Percentiles rank a stretch among this genome's conserved stretches.
Evolutionary conservation across 2,329 filamentous ascomycete genomes (phyloP).

Genomic region (Aureobasidium leucospermi): DNA sequence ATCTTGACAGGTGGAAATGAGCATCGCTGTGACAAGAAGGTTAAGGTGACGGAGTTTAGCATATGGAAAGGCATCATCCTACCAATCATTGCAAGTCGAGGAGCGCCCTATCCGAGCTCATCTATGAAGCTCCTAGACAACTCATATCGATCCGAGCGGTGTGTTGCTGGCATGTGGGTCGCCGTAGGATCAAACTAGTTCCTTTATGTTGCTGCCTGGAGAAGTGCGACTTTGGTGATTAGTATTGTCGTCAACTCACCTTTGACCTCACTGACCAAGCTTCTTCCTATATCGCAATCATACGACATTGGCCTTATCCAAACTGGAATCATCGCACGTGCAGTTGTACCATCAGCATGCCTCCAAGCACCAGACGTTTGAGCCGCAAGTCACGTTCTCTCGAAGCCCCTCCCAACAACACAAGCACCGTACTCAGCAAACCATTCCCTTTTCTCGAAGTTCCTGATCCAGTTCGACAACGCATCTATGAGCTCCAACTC

Average conservation of each 20-base stretch:
- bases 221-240: too few relatives aligned
- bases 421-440: background rate
- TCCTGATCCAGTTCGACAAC: conserved; percentile 1
- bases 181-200: background rate
- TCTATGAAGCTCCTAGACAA: background rate
- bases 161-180: background rate
- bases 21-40: too few relatives aligned
- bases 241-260: too few relatives aligned
- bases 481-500: conserved; percentile 4
- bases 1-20: too few relatives aligned
- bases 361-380: background rate
- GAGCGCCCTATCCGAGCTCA: background rate
- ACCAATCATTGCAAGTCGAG: too few relatives aligned
- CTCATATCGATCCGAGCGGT: background rate
- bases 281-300: too few relatives aligned
- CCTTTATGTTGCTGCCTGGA: too few relatives aligned
- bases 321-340: too few relatives aligned
- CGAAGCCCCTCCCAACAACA: background rate
- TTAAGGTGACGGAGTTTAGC: too few relatives aligned
- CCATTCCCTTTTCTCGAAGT: conserved; percentile 3
- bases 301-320: too few relatives aligned
- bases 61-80: background rate
- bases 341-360: background rate
- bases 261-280: background rate
- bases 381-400: background rate